Evolutionary conservation across 2,329 filamentous ascomycete genomes (phyloP), one percentile per base, ranked within the genome.

Genomic region (Diaporthe vaccinii): DNA sequence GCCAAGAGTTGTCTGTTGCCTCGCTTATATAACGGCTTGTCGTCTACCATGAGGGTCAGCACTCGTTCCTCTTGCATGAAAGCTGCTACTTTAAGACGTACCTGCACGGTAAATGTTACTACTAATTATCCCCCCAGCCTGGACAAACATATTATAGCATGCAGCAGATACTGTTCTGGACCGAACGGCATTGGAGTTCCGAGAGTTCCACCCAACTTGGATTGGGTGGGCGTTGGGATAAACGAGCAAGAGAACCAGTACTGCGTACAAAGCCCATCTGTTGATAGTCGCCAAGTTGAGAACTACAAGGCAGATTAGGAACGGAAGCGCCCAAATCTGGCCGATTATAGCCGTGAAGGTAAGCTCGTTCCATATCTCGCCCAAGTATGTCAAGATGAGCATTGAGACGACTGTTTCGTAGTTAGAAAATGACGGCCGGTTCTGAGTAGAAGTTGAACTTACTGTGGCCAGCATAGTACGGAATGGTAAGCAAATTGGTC

Each of bases 401-500:
- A 84, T 85, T 44, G 81, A 83, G 44, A 85, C 78, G 22, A 83
- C 82, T 83, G 65, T 36, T 15, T 22, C 14, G 14, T 3, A 0
- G 25, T 68, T 20, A 68, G 62, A 25, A 10, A 2, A 4, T 9
- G 1, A 36, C 2, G 17, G 12, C 5, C 15, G 15, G 31, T 20
- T 36, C 62, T 17, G 2, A n/a, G 6, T 8, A 15, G 1, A 8
- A 20, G 1, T 22, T 31, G 51, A 14, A 74, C 78, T 74, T 62
- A 81, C 81, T 84, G 73, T 82, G 82, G 14, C 77, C 69, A 58
- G 86, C 82, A 0, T 83, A 84, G 58, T 84, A 87, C 0, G 90
- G 89, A n/a, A 93, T 93, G 2, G 89, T 87, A 10, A 94, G 86
- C 46, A 94, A 80, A 79, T 93, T 94, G 2, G 91, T 87, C 31